A percentile compares a stretch with the other conserved stretches of the same genome.
phyloP scores from a whole-genome alignment of 2,329 filamentous ascomycete genomes.

The Sclerotinia subarctica region DNA sequence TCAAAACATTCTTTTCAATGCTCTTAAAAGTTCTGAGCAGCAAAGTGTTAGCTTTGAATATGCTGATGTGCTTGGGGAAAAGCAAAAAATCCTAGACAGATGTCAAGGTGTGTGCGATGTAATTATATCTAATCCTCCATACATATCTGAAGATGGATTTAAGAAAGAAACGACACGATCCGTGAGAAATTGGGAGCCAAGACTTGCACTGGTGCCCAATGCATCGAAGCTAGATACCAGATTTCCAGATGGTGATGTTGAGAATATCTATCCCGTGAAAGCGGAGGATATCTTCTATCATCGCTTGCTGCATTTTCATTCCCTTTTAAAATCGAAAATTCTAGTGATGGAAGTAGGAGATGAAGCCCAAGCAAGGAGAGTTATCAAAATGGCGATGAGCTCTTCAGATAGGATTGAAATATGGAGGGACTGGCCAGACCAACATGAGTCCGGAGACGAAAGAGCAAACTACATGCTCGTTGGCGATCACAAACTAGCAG shows the following conservation, averaged over 20 bases:
- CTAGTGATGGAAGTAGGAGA: slow-evolving; percentile 72
- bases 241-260: neutral
- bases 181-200: slow-evolving; percentile 79
- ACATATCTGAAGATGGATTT: slow-evolving; percentile 68
- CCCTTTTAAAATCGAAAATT: slow-evolving; percentile 48
- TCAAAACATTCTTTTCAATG: slow-evolving; percentile 59
- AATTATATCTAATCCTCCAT: slow-evolving; percentile 86
- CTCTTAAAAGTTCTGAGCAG: slow-evolving; percentile 29
- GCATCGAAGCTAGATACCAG: neutral
- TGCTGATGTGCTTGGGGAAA: neutral
- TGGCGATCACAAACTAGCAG: neutral
- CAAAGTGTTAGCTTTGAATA: slow-evolving; percentile 5
- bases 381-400: slow-evolving; percentile 50
- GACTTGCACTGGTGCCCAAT: slow-evolving; percentile 65
- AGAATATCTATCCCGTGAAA: neutral
- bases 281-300: slow-evolving; percentile 58
- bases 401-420: slow-evolving; percentile 51
- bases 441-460: neutral
- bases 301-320: slow-evolving; percentile 53
- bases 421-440: slow-evolving; percentile 67
- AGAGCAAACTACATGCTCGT: neutral
- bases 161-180: slow-evolving; percentile 62
- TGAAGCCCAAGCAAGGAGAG: slow-evolving; percentile 61
- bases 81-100: neutral
- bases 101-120: slow-evolving; percentile 43